Evolutionary conservation across 257 asterid genomes (phyloP), one percentile per base, ranked within the genome.

Genomic region (Echium plantagineum): DNA sequence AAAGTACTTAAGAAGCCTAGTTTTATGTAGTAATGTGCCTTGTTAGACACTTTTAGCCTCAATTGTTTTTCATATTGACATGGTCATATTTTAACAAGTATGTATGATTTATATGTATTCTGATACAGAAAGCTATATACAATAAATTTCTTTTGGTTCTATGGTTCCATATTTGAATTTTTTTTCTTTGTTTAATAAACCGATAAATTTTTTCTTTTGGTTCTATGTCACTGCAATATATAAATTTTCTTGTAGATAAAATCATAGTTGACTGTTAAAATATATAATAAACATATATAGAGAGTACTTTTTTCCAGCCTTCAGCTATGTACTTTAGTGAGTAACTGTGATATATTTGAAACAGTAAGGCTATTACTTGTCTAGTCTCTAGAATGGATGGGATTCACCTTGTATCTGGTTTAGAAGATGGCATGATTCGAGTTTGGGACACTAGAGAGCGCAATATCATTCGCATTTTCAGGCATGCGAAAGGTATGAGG

Each of bases 401-500:
- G 22, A 66, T 47, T 55, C 75, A 83, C 52, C 74, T 93, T 71
- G 78, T 82, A 52, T 86, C 95, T 75, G 97, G 95, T 63, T 84
- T 96, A 55, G 95, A 89, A 73, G 94, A 93, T 78, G 99, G 97
- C 63, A 77, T 81, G 86, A 64, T 91, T 68, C 83, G 95, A 71
- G 85, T 89, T 63, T 91, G 94, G 97, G 85, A 91, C 70, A 82
- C 95, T 32, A 81, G 74, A 72, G 80, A 80, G 52, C 74, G 75
- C 62, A 89, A 76, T 71, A 84, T 83, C 32, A 52, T 57, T 67
- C 99, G 91, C 5, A 74, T 75, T 60, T 75, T 84, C 47, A 82
- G 76, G 71, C 94, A 86, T 57, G 69, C 91, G 48, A 89, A 89
- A 83, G 99, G 99, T 86, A 80, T 48, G 26, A 19, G 12, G 15